Percentiles rank a stretch among this genome's conserved stretches.
These are phyloP conservation scores for Pleomassaria siparia DNA, from an alignment of 2,329 filamentous ascomycete genomes.

Conservation along the genomic window DNA sequence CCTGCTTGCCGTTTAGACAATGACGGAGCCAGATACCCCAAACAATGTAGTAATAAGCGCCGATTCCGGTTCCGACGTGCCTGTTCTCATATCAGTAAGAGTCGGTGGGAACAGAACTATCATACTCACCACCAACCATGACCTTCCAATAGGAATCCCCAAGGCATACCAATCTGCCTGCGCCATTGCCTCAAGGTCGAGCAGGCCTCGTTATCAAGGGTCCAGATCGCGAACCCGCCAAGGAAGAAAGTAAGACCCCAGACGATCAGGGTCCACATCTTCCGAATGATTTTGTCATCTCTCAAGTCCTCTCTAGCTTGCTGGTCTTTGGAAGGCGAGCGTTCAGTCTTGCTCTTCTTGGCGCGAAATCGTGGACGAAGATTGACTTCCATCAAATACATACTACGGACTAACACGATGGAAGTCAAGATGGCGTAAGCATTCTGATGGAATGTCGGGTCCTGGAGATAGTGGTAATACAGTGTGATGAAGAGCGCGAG, in stretches of 20 bases:
- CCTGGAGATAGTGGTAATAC: slow-evolving; percentile 79
- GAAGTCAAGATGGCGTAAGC: slow-evolving; percentile 74
- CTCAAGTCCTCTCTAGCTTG: slow-evolving; percentile 55
- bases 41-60: slow-evolving; percentile 80
- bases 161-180: slow-evolving; percentile 70
- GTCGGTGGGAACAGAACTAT: neutral
- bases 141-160: slow-evolving; percentile 74
- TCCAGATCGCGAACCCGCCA: slow-evolving; percentile 76
- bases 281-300: slow-evolving; percentile 59
- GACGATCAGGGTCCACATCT: slow-evolving; percentile 76
- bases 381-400: slow-evolving; percentile 74
- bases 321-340: slow-evolving; percentile 27
- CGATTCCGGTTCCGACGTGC: slow-evolving; percentile 80
- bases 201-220: slow-evolving; percentile 77
- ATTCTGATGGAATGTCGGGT: slow-evolving; percentile 80
- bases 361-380: slow-evolving; percentile 58
- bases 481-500: slow-evolving; percentile 69
- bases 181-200: slow-evolving; percentile 65
- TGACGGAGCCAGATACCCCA: slow-evolving; percentile 83
- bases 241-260: slow-evolving; percentile 72
- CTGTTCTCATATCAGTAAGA: slow-evolving; percentile 36
- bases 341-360: slow-evolving; percentile 43
- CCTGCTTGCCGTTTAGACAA: slow-evolving; percentile 71
- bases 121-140: slow-evolving; percentile 69
- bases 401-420: slow-evolving; percentile 69